A percentile compares a stretch with the other conserved stretches of the same genome.
phyloP scores from a whole-genome alignment of 83 land plant species.

The Diphasiastrum complanatum region DNA sequence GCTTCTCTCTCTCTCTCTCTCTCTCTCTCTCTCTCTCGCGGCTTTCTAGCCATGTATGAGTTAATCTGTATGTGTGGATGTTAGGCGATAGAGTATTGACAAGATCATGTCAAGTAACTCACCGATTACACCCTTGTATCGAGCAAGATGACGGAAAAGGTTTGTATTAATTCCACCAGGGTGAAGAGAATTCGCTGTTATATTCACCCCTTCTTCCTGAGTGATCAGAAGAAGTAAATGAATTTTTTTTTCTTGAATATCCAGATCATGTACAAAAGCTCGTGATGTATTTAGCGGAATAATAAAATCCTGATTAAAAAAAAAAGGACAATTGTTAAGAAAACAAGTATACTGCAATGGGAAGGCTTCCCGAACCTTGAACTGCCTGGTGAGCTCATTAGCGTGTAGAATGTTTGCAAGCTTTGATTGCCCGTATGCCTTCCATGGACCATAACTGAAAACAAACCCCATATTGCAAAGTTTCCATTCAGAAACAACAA shows the following conservation, averaged over 20 bases:
- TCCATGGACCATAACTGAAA: constrained; percentile 36
- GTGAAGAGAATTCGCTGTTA: constrained; percentile 69
- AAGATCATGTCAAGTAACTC: neutral
- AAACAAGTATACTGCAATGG: neutral
- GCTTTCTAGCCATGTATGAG: neutral
- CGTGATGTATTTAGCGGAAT: neutral
- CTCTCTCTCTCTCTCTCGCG: neutral
- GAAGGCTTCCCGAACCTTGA: constrained; percentile 44
- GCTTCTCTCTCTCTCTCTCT: constrained; percentile 9
- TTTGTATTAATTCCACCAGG: constrained; percentile 47
- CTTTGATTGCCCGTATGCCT: constrained; percentile 81
- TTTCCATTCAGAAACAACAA: too few relatives aligned
- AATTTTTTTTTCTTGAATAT: neutral
- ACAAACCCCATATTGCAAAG: neutral
- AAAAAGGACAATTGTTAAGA: too few relatives aligned
- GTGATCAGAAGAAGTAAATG: constrained; percentile 7
- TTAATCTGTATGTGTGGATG: neutral
- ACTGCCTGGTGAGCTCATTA: constrained; percentile 51
- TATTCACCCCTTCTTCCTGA: constrained; percentile 50
- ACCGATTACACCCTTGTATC: too few relatives aligned
- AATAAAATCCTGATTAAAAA: too few relatives aligned
- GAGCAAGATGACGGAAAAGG: constrained; percentile 7
- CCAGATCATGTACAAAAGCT: neutral
- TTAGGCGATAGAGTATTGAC: neutral
- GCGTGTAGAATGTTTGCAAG: constrained; percentile 76